Conservation (phyloP, 1,284 basidiomycete genomes). For the Ceratobasidium papillatum region DNA sequence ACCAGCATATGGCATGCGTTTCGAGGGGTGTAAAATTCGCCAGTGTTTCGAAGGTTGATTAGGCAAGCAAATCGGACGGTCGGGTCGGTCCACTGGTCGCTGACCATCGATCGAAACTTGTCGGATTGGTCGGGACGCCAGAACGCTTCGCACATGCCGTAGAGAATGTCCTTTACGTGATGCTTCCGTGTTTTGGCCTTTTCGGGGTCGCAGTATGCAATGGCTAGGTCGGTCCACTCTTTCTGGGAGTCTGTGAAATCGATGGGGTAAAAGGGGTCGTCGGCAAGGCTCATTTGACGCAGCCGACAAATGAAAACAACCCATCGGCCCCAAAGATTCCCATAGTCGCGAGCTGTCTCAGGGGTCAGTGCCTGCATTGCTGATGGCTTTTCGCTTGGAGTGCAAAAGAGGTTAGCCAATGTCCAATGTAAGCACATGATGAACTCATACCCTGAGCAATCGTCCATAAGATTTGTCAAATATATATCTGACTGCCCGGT, state of each 20-base stretch:
- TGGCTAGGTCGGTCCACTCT: background rate
- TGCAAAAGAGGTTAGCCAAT: too few relatives aligned
- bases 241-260: background rate
- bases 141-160: background rate
- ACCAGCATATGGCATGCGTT: background rate
- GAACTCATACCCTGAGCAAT: background rate
- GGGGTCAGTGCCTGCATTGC: background rate
- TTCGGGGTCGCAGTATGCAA: background rate
- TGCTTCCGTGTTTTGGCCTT: background rate
- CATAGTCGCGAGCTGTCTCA: background rate
- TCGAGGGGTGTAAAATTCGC: slow-evolving; percentile 1
- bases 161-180: background rate
- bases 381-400: background rate
- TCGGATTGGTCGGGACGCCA: background rate
- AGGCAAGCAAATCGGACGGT: slow-evolving; percentile 2
- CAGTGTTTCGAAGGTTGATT: background rate
- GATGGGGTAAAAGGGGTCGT: background rate
- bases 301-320: background rate
- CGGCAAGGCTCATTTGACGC: background rate
- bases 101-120: background rate
- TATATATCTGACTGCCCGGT: background rate
- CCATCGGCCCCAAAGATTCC: background rate
- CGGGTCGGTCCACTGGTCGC: background rate
- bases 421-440: too few relatives aligned
- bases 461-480: background rate